Percentiles rank a stretch among this genome's conserved stretches.
These are phyloP conservation scores for Clarireedia hainanense DNA, from an alignment of 2,329 filamentous ascomycete genomes.

Conservation along the genomic window DNA sequence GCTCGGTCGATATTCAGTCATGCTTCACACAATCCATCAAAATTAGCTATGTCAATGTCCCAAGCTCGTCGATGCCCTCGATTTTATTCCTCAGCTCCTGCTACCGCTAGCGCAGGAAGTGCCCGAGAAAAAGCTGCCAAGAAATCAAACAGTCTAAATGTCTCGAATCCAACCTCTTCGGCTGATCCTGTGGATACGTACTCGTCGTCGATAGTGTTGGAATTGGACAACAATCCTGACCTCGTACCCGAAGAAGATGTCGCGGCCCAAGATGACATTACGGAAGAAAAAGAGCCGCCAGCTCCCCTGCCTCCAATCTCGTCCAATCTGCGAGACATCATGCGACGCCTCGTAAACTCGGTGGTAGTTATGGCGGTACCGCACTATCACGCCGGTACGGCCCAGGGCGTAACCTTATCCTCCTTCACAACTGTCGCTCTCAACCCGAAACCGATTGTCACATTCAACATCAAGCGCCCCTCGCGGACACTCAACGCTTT, in stretches of 20 bases:
- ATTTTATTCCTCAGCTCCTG: background rate
- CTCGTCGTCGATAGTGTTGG: too few relatives aligned
- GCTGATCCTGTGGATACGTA: too few relatives aligned
- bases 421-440: slow-evolving; percentile 28
- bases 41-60: background rate
- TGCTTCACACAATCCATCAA: too few relatives aligned
- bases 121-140: background rate
- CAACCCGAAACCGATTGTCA: slow-evolving; percentile 25
- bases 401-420: slow-evolving; percentile 27
- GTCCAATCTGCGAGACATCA: slow-evolving; percentile 21
- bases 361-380: slow-evolving; percentile 25
- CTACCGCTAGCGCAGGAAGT: background rate
- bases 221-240: too few relatives aligned
- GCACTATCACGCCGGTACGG: background rate
- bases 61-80: background rate
- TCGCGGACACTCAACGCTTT: slow-evolving; percentile 24
- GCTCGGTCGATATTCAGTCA: too few relatives aligned
- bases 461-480: slow-evolving; percentile 28
- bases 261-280: too few relatives aligned
- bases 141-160: background rate
- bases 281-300: too few relatives aligned
- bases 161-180: too few relatives aligned
- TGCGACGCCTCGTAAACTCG: slow-evolving; percentile 25
- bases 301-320: background rate
- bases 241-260: too few relatives aligned